Base-by-base conservation (phyloP, 2,329 filamentous ascomycete species). In the Ophiocordyceps camponoti-saundersi region DNA sequence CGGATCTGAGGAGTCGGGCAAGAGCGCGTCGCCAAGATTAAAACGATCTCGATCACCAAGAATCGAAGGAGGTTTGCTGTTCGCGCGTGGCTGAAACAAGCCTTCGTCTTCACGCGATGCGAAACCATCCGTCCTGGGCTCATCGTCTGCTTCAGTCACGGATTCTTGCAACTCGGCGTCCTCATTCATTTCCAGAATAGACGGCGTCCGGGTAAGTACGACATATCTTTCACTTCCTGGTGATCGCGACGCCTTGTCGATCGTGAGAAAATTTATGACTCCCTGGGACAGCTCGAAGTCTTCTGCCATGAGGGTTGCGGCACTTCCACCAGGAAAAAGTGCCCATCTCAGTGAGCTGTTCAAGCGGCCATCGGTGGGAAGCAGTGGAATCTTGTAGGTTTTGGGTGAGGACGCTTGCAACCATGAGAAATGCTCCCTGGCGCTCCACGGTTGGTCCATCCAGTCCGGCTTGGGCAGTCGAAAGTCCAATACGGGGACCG, bases 401-500 rank as follows among this genome's bases (percentile, higher is more conserved):
- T 6, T 22, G 1, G 42, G 5, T 5, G 47, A 18, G 1, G 46
- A 46, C 15, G 52, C 46, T 13, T 42, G 48, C 16, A 65, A 52
- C 52, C 54, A 58, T 0, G n/a, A 22, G 15, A 58, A 53, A 3
- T 63, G 61, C 6, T 47, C 23, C n/a, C 51, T 49, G 5, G 59
- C 44, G 3, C 15, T 53, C 29, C 48, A 52, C 11, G 48, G 15
- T 20, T 51, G 29, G 1, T 21, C 6, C 1, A 18, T 22, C 61
- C 61, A 64, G 34, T 51, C 49, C 1, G 56, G 51, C 6, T 47
- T 42, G 15, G 55, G 48, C 21, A 53, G 51, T 1, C 49, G 49
- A 39, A 61, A 63, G 29, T 58, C 50, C 22, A 62, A 43, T 8
- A 47, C 34, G 6, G 61, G 61, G 40, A 61, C 53, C 2, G 53